Evolutionary conservation across 2,329 filamentous ascomycete species (phyloP).

Genomic region (Claviceps africana): DNA sequence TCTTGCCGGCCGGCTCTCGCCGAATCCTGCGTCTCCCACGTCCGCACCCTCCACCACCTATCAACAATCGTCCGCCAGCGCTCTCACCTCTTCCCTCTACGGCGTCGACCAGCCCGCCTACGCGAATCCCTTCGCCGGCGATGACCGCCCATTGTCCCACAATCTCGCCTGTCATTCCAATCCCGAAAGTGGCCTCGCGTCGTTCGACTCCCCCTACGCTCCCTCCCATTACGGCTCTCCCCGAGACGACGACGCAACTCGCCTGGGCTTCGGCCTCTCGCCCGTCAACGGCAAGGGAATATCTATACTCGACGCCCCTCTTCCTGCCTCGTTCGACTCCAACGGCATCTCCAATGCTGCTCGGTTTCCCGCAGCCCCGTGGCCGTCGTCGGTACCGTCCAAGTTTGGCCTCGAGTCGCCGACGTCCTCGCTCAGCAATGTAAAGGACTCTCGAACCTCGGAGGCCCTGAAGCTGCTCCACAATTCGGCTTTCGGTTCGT

Average conservation of each 20-base stretch:
- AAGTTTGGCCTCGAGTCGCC: slow-evolving; percentile 84
- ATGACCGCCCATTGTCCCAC: slow-evolving; percentile 23
- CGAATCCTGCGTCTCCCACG: slow-evolving; percentile 28
- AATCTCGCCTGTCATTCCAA: slow-evolving; percentile 34
- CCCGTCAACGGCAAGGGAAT: slow-evolving; percentile 56
- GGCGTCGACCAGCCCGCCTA: slow-evolving; percentile 26
- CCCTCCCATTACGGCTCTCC: slow-evolving; percentile 69
- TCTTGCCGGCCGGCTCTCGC: slow-evolving; percentile 51
- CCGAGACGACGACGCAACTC: slow-evolving; percentile 46
- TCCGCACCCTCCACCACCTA: slow-evolving; percentile 13
- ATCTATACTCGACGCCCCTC: slow-evolving; percentile 84
- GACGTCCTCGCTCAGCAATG: slow-evolving; percentile 54
- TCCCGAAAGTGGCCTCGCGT: slow-evolving; percentile 41
- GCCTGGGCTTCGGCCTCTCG: slow-evolving; percentile 62
- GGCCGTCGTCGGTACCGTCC: slow-evolving; percentile 83
- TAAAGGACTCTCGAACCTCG: slow-evolving; percentile 45
- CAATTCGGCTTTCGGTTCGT: slow-evolving; percentile 53
- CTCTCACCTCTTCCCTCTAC: slow-evolving; percentile 47
- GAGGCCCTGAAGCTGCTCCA: slow-evolving; percentile 51
- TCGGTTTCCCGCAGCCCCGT: slow-evolving; percentile 61
- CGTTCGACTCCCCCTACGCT: slow-evolving; percentile 45
- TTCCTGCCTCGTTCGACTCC: slow-evolving; percentile 91
- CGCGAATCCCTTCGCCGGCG: slow-evolving; percentile 24
- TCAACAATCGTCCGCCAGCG: slow-evolving; percentile 50
- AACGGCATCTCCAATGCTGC: slow-evolving; percentile 89